These are phyloP conservation scores for Panaeolus cyanescens DNA, from an alignment of 768 basidiomycete species.

Conservation along the genomic window DNA sequence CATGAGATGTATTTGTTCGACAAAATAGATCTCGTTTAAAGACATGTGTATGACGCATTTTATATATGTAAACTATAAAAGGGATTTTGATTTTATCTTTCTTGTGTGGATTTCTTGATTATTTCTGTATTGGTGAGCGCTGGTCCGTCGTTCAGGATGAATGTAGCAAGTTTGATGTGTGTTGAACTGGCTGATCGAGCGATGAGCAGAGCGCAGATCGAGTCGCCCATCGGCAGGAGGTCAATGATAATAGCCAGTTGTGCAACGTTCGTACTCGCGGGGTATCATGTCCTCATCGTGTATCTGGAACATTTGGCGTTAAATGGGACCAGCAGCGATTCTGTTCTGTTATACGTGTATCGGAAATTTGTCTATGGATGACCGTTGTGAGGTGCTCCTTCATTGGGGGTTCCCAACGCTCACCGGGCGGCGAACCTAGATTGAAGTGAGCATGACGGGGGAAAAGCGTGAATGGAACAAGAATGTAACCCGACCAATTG, in stretches of 20 bases:
- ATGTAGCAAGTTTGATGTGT: too few species aligned
- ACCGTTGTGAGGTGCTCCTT: not conserved
- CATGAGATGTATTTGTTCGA: not conserved
- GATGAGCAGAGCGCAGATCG: too few species aligned
- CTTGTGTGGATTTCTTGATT: not conserved
- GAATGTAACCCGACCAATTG: conserved; percentile 46
- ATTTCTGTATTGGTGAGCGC: not conserved
- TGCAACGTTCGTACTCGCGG: not conserved
- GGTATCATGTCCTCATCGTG: not conserved
- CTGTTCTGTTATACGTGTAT: not conserved
- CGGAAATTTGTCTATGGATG: not conserved
- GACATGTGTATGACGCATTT: not conserved
- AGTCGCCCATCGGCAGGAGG: not conserved
- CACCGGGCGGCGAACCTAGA: not conserved
- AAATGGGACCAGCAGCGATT: not conserved
- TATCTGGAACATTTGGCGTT: not conserved
- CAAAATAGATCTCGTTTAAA: not conserved
- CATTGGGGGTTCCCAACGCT: not conserved
- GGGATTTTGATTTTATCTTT: not conserved
- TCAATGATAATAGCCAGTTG: too few species aligned
- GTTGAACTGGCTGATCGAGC: too few species aligned
- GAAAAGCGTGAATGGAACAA: conserved; percentile 8
- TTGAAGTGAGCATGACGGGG: not conserved
- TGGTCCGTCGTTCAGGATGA: not conserved
- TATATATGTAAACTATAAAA: not conserved